Conservation (phyloP, 2,329 filamentous ascomycete species). For the Colletotrichum chrysophilum region DNA sequence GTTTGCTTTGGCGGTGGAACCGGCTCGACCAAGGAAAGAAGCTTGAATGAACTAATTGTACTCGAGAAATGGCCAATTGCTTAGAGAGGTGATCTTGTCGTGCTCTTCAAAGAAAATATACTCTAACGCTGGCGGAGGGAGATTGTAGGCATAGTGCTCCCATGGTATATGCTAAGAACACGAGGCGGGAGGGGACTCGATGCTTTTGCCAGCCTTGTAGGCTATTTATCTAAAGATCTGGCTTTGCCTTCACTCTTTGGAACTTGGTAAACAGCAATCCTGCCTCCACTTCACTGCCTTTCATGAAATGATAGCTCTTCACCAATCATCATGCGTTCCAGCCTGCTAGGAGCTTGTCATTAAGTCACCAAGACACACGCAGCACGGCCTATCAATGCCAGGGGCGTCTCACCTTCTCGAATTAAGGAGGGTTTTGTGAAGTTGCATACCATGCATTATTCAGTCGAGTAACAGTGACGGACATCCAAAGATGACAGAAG, state of each 20-base stretch:
- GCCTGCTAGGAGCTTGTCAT: too few relatives aligned
- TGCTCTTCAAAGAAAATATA: fast-evolving
- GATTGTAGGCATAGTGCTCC: too few relatives aligned
- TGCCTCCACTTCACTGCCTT: not conserved
- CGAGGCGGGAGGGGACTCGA: not conserved
- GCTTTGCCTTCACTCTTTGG: fast-evolving
- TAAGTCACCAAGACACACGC: too few relatives aligned
- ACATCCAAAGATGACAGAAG: not conserved
- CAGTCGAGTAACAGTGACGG: fast-evolving
- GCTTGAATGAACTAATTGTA: too few relatives aligned
- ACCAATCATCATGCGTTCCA: too few relatives aligned
- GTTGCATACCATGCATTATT: too few relatives aligned
- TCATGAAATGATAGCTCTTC: too few relatives aligned
- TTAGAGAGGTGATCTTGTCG: fast-evolving
- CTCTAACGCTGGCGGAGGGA: fast-evolving
- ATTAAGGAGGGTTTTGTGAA: too few relatives aligned
- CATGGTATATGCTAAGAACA: not conserved
- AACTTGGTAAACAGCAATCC: not conserved
- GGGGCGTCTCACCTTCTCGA: too few relatives aligned
- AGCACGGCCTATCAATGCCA: too few relatives aligned
- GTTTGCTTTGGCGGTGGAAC: not conserved
- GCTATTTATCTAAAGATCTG: not conserved
- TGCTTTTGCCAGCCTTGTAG: not conserved
- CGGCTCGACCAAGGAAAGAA: too few relatives aligned
- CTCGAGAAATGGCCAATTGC: too few relatives aligned